Conservation (phyloP, 176 grass and related monocot species). For the Bromus sterilis region DNA sequence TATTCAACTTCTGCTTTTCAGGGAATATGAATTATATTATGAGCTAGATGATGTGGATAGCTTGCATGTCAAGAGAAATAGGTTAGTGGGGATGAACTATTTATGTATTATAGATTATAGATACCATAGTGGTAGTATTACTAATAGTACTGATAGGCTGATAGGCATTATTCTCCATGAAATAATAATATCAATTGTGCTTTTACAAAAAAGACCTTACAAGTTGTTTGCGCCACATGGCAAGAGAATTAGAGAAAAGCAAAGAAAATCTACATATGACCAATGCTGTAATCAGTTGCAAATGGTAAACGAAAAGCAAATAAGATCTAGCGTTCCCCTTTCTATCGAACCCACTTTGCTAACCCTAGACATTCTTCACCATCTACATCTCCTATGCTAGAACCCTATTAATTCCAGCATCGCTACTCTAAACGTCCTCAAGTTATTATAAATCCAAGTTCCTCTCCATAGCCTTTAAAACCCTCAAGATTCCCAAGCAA, state of each 20-base stretch:
- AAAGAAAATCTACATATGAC: background rate
- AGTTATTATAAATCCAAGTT: conserved; percentile 27
- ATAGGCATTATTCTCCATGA: background rate
- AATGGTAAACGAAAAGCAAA: background rate
- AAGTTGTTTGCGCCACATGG: background rate
- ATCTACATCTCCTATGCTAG: conserved; percentile 22
- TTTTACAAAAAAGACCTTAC: background rate
- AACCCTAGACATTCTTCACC: conserved; percentile 16
- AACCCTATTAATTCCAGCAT: conserved; percentile 4
- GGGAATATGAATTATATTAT: background rate
- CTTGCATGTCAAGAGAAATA: too few relatives aligned
- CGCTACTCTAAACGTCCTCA: background rate
- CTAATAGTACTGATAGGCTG: too few relatives aligned
- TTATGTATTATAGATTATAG: too few relatives aligned
- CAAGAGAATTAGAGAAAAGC: background rate
- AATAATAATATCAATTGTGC: background rate
- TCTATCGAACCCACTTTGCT: background rate
- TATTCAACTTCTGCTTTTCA: background rate
- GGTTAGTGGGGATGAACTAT: too few relatives aligned
- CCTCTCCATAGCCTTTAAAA: conserved; percentile 38
- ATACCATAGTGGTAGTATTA: background rate
- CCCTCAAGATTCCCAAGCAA: conserved; percentile 25
- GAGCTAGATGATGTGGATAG: too few relatives aligned
- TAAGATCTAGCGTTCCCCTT: background rate
- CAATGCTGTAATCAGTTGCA: background rate